Percentiles rank a stretch among this genome's conserved stretches.
These are phyloP conservation scores for Nannizziopsis barbatae DNA, from an alignment of 2,329 filamentous ascomycete genomes.

Conservation along the genomic window DNA sequence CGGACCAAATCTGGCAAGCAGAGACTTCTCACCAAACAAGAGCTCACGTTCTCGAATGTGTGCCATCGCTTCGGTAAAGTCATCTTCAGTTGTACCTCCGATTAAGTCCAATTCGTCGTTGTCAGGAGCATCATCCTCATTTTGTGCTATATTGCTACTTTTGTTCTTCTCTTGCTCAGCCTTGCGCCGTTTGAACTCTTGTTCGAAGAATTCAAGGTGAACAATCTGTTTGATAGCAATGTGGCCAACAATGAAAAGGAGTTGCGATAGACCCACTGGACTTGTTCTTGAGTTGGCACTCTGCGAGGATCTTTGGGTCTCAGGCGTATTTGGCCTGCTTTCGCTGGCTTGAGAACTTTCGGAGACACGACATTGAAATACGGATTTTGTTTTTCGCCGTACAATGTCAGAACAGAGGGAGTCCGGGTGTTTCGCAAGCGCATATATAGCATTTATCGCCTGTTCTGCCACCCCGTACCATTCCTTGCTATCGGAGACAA, in stretches of 20 bases:
- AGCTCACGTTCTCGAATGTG: slow-evolving; percentile 77
- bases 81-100: slow-evolving; percentile 87
- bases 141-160: slow-evolving; percentile 34
- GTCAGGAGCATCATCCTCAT: slow-evolving; percentile 50
- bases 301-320: slow-evolving; percentile 16
- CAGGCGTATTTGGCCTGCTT: slow-evolving; percentile 16
- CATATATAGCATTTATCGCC: slow-evolving; percentile 89
- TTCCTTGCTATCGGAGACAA: slow-evolving; percentile 80
- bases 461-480: slow-evolving; percentile 94
- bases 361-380: slow-evolving; percentile 49
- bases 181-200: slow-evolving; percentile 95
- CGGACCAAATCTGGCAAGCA: slow-evolving; percentile 83
- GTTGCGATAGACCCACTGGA: slow-evolving; percentile 67
- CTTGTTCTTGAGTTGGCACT: slow-evolving; percentile 51
- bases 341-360: slow-evolving; percentile 21
- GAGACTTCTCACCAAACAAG: slow-evolving; percentile 67
- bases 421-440: slow-evolving; percentile 86
- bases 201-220: slow-evolving; percentile 90
- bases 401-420: slow-evolving; percentile 85
- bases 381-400: slow-evolving; percentile 69
- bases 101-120: slow-evolving; percentile 91
- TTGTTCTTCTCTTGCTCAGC: slow-evolving; percentile 41
- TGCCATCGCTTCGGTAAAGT: slow-evolving; percentile 77
- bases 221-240: slow-evolving; percentile 99
- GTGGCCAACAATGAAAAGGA: slow-evolving; percentile 90